These are phyloP conservation scores for Heritiera littoralis DNA, from an alignment of 345 rosid species.

Conservation along the genomic window DNA sequence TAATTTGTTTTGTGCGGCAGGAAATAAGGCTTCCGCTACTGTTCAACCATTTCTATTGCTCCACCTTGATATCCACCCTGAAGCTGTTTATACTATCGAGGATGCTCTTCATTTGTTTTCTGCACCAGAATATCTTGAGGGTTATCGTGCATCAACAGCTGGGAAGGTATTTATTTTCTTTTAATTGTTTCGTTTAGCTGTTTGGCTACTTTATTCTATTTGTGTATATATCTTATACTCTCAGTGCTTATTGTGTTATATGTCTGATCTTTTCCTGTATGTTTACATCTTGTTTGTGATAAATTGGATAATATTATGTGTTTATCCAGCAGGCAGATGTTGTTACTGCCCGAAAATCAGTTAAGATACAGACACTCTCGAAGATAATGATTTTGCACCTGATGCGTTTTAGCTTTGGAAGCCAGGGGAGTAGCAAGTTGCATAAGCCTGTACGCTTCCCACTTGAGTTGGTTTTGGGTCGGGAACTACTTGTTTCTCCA, in stretches of 20 bases:
- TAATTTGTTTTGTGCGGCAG: constrained; percentile 34
- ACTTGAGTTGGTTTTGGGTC: constrained; percentile 64
- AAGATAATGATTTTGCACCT: constrained; percentile 92
- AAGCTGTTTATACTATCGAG: constrained; percentile 69
- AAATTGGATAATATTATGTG: constrained; percentile 6
- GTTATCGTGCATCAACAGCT: constrained; percentile 68
- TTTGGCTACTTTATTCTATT: background rate
- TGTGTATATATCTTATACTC: background rate
- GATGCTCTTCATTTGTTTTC: constrained; percentile 62
- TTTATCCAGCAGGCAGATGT: constrained; percentile 59
- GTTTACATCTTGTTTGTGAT: background rate
- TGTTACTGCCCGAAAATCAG: constrained; percentile 81
- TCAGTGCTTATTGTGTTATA: background rate
- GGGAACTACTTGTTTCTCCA: constrained; percentile 68
- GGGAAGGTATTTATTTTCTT: constrained; percentile 64
- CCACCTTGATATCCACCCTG: constrained; percentile 83
- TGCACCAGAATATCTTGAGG: constrained; percentile 83
- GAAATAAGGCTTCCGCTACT: constrained; percentile 79
- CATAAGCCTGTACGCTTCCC: constrained; percentile 84
- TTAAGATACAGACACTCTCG: constrained; percentile 78
- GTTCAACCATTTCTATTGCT: constrained; percentile 85
- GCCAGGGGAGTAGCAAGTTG: constrained; percentile 88
- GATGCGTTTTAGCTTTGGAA: constrained; percentile 91
- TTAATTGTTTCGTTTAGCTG: background rate
- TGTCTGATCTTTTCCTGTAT: background rate